Evolutionary conservation across 495 filamentous ascomycete species (phyloP).

Genomic region (Podospora australis): DNA sequence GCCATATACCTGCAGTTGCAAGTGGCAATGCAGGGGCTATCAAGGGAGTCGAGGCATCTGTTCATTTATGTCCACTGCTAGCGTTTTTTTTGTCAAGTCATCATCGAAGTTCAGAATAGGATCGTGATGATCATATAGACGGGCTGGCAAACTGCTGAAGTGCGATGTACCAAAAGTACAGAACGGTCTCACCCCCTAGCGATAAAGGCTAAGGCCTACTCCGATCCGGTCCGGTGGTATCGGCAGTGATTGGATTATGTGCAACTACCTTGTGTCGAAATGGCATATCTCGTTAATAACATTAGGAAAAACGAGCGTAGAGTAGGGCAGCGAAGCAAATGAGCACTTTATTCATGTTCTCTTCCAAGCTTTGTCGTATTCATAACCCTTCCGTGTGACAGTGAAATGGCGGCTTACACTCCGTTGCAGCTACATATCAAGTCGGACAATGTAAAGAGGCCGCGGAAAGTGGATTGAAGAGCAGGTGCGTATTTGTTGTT

Average conservation of each 20-base stretch:
- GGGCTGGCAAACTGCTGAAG: neutral
- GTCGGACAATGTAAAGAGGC: too few relatives aligned
- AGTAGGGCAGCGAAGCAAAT: conserved; percentile 5
- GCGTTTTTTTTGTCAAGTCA: neutral
- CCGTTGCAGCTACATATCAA: too few relatives aligned
- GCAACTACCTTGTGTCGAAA: conserved; percentile 1
- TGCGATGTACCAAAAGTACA: neutral
- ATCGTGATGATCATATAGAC: neutral
- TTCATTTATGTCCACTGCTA: conserved; percentile 4
- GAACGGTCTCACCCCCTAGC: neutral
- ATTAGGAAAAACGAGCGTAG: neutral
- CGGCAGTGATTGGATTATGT: neutral
- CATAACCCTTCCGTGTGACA: too few relatives aligned
- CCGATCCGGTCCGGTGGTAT: neutral
- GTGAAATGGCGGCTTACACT: too few relatives aligned
- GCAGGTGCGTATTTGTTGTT: too few relatives aligned
- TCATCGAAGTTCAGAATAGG: neutral
- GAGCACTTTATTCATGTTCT: neutral
- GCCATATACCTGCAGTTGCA: conserved; percentile 2
- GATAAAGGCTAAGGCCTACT: neutral
- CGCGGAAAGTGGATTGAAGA: too few relatives aligned
- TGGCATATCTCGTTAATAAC: conserved; percentile 2
- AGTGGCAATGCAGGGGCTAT: neutral
- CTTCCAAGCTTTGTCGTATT: too few relatives aligned
- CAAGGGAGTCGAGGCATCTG: neutral